These are phyloP conservation scores for Aphanomyces astaci DNA, from an alignment of 352 stramenopile species.

Conservation along the genomic window DNA sequence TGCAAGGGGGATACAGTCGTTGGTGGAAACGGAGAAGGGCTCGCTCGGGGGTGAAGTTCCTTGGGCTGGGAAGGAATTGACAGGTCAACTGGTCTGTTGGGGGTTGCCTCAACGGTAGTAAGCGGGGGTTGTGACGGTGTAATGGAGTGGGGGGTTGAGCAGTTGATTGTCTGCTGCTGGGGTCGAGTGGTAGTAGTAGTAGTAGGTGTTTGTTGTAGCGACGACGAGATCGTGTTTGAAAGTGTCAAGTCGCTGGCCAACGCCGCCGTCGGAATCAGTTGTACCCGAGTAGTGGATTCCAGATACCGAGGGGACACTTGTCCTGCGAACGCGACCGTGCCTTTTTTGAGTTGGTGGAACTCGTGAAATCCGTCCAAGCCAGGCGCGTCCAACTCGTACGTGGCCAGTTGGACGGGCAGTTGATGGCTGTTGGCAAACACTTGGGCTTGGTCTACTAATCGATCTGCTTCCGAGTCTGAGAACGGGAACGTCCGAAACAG, in stretches of 20 bases:
- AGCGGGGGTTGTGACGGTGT: no score
- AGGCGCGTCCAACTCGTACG: neutral
- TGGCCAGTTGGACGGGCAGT: conserved; percentile 4
- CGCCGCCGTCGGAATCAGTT: no score
- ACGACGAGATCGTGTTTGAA: neutral
- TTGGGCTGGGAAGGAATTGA: no score
- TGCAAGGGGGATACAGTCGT: neutral
- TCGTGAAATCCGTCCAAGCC: conserved; percentile 1
- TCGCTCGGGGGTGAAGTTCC: no score
- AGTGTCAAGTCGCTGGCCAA: no score
- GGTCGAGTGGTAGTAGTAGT: neutral
- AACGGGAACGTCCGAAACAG: conserved; percentile 16
- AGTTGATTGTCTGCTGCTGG: no score
- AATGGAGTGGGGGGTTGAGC: no score
- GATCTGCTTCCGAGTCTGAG: neutral
- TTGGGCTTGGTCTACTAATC: neutral
- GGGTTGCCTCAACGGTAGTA: no score
- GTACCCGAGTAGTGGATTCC: no score
- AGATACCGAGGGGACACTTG: neutral
- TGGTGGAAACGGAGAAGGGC: neutral
- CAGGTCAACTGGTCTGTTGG: no score
- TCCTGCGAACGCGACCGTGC: neutral
- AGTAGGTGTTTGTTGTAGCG: neutral
- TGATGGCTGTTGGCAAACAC: neutral
- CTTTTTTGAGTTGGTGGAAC: conserved; percentile 6